A percentile compares a stretch with the other conserved stretches of the same genome.
Evolutionary conservation across 2,329 filamentous ascomycete genomes (phyloP).

Genomic region (Talaromyces sp.): DNA sequence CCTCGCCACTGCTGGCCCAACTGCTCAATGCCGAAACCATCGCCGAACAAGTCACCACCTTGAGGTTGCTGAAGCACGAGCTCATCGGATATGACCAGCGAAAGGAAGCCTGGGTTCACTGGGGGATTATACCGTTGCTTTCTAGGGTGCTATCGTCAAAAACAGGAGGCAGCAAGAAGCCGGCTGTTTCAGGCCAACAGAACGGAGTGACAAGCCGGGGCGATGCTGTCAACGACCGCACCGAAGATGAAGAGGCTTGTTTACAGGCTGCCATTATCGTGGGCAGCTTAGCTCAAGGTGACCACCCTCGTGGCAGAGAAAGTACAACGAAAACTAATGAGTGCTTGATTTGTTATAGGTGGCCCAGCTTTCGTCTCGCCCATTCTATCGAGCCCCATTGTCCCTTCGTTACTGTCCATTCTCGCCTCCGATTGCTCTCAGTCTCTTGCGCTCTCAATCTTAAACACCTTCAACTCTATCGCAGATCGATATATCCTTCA

Average conservation of each 20-base stretch:
- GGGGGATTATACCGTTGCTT: constrained; percentile 58
- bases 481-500: constrained; percentile 59
- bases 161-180: constrained; percentile 26
- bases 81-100: constrained; percentile 80
- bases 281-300: constrained; percentile 79
- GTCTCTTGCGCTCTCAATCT: constrained; percentile 64
- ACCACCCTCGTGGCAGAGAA: constrained; percentile 15
- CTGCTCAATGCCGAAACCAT: constrained; percentile 49
- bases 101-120: constrained; percentile 71
- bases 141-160: constrained; percentile 43
- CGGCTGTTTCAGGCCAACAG: constrained; percentile 18
- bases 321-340: not conserved
- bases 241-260: constrained; percentile 61
- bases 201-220: constrained; percentile 19
- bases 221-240: constrained; percentile 36
- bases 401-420: constrained; percentile 66
- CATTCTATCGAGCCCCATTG: constrained; percentile 60
- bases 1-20: constrained; percentile 52
- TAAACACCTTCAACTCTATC: constrained; percentile 69
- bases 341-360: constrained; percentile 47
- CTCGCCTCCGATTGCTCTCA: constrained; percentile 60
- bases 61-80: constrained; percentile 79
- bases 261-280: constrained; percentile 81
- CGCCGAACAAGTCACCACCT: constrained; percentile 45
- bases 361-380: constrained; percentile 74